These are phyloP conservation scores for Tulasnella sp. DNA, from an alignment of 768 basidiomycete genomes.

Conservation along the genomic window DNA sequence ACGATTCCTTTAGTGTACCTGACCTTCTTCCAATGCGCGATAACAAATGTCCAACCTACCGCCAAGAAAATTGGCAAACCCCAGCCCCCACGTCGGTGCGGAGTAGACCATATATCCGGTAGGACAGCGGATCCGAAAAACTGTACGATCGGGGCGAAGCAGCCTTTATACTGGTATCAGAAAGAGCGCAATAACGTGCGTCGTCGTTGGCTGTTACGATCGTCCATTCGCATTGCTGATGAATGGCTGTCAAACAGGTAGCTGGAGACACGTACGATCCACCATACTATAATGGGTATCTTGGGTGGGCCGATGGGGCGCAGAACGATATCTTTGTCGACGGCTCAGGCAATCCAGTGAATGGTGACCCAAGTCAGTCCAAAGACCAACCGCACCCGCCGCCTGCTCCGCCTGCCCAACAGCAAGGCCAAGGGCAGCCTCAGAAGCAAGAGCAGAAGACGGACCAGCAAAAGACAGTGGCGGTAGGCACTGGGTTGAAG, in stretches of 20 bases:
- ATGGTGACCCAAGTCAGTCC: too few species aligned
- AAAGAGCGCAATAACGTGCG: constrained; percentile 45
- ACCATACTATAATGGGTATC: constrained; percentile 46
- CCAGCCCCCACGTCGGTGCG: constrained; percentile 53
- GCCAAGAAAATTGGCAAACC: constrained; percentile 31
- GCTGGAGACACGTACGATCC: constrained; percentile 33
- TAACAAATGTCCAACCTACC: constrained; percentile 41
- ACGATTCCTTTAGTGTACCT: too few species aligned
- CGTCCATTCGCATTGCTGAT: neutral
- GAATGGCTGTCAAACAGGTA: constrained; percentile 33
- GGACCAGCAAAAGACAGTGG: too few species aligned
- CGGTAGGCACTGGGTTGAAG: too few species aligned
- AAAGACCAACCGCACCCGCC: too few species aligned
- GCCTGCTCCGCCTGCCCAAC: too few species aligned
- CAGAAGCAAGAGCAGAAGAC: too few species aligned
- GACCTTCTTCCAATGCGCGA: constrained; percentile 59
- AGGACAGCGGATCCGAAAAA: constrained; percentile 41
- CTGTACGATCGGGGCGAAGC: constrained; percentile 62
- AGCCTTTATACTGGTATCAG: constrained; percentile 59
- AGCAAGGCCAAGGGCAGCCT: too few species aligned
- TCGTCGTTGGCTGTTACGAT: neutral
- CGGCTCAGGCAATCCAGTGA: constrained; percentile 6
- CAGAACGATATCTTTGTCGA: constrained; percentile 59
- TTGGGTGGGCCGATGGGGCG: constrained; percentile 59
- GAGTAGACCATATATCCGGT: constrained; percentile 39